Base-by-base conservation (phyloP, 1,139 yeast species). In the Kluyveromyces sp. region DNA sequence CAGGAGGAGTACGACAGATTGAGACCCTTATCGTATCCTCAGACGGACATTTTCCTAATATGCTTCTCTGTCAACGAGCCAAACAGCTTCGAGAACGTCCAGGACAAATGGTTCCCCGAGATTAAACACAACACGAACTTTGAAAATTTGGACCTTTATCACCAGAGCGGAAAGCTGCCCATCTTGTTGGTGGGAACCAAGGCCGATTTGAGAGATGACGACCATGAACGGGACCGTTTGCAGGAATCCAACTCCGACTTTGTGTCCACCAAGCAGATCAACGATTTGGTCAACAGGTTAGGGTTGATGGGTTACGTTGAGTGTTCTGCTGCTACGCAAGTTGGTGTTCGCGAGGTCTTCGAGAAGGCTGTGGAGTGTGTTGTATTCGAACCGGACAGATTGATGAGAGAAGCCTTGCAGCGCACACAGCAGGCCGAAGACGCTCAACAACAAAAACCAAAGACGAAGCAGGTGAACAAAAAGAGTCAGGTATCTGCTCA, bases 291-390 rank as follows among this genome's bases (percentile, higher is more conserved):
- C 26, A 73, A 76, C 54, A 88, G 83, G 32, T 68, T 83, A 44
- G 83, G 85, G 2, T 84, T 94, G 33, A 75, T 82, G 48, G 78
- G 76, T 48, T 84, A 87, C 63, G 69, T 84, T 51, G 96, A 88
- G 67, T 88, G 96, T 64, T 85, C 95, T 2, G 95, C 96, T n/a
- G 84, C 92, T 17, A 83, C 94, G 22, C 96, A 87, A 65, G 76
- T 74, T 48, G 96, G 96, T 20, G 88, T 82, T 43, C 81, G 82
- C 59, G 85, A 82, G 47, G 81, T 87, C 15, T 87, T 87, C 55
- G 95, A 86, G 56, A 79, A 70, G 49, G 94, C 95, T 16, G 85
- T 86, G 40, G 75, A 80, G 55, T 74, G 80, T 0, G 92, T 83
- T 8, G 73, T 82, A 46, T 70, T 74, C 44, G 84, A 84, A 25